A percentile compares a stretch with the other conserved stretches of the same genome.
Evolutionary conservation across 2,329 filamentous ascomycete genomes (phyloP).

Genomic region (Epichloe coenophiala): DNA sequence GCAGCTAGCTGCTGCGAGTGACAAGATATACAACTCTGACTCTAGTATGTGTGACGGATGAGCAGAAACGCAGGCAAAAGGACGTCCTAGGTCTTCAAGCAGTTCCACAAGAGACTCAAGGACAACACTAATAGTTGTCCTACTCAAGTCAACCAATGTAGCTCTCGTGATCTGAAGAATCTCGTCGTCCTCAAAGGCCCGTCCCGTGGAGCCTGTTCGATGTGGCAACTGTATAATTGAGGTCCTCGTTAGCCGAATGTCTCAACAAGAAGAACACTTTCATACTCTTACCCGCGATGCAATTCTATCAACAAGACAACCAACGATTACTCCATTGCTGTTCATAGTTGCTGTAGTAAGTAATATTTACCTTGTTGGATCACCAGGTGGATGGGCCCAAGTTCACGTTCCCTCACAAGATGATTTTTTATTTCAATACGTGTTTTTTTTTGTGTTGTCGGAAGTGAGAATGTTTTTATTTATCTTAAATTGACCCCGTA

Average conservation of each 20-base stretch:
- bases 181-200: slow-evolving; percentile 35
- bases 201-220: slow-evolving; percentile 5
- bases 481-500: too few relatives aligned
- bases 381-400: background rate
- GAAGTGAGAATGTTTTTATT: too few relatives aligned
- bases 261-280: background rate
- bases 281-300: slow-evolving; percentile 40
- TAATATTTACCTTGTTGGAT: slow-evolving; percentile 4
- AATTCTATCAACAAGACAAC: slow-evolving; percentile 49
- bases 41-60: slow-evolving; percentile 48
- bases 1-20: slow-evolving; percentile 52
- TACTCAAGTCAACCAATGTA: slow-evolving; percentile 48
- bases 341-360: slow-evolving; percentile 31
- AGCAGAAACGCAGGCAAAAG: slow-evolving; percentile 34
- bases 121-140: slow-evolving; percentile 36
- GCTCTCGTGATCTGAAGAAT: slow-evolving; percentile 46
- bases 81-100: slow-evolving; percentile 43
- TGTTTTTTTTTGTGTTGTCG: too few relatives aligned
- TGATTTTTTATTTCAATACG: too few relatives aligned
- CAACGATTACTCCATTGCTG: slow-evolving; percentile 44
- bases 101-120: slow-evolving; percentile 43
- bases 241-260: background rate
- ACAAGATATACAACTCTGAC: slow-evolving; percentile 52
- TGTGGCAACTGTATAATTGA: slow-evolving; percentile 6
- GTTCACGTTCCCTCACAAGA: background rate